Evolutionary conservation across 2,329 filamentous ascomycete species (phyloP).

Genomic region (Fusarium nurragi): DNA sequence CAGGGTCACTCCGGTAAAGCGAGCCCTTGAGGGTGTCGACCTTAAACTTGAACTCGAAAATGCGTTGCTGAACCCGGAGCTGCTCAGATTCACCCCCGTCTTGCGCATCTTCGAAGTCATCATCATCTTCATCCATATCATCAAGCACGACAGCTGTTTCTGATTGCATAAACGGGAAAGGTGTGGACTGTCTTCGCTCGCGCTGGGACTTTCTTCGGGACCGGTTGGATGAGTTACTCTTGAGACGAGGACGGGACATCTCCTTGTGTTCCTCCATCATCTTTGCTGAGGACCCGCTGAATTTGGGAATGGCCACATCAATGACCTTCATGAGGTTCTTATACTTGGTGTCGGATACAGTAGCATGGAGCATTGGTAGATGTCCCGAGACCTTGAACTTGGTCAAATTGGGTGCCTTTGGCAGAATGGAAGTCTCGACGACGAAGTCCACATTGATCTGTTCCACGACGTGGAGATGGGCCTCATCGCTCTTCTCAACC

Average conservation of each 20-base stretch:
- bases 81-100: constrained; percentile 65
- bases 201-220: constrained; percentile 56
- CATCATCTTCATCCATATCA: constrained; percentile 75
- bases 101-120: constrained; percentile 72
- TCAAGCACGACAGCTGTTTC: constrained; percentile 83
- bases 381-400: constrained; percentile 92
- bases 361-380: constrained; percentile 89
- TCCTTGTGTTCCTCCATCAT: constrained; percentile 44
- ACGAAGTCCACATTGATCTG: constrained; percentile 97
- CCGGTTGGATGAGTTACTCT: constrained; percentile 58
- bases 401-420: constrained; percentile 91
- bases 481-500: constrained; percentile 70
- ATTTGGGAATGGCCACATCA: constrained; percentile 91
- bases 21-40: constrained; percentile 95
- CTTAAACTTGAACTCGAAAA: constrained; percentile 96
- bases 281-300: constrained; percentile 58
- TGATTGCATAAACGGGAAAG: constrained; percentile 77
- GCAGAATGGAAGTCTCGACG: constrained; percentile 96
- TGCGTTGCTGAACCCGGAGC: constrained; percentile 83
- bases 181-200: constrained; percentile 71
- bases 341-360: constrained; percentile 94
- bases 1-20: constrained; percentile 84
- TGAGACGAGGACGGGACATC: constrained; percentile 54
- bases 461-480: constrained; percentile 89
- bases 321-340: constrained; percentile 97